phyloP scores from a whole-genome alignment of 2,329 filamentous ascomycete species.

The Epichloe sylvatica region DNA sequence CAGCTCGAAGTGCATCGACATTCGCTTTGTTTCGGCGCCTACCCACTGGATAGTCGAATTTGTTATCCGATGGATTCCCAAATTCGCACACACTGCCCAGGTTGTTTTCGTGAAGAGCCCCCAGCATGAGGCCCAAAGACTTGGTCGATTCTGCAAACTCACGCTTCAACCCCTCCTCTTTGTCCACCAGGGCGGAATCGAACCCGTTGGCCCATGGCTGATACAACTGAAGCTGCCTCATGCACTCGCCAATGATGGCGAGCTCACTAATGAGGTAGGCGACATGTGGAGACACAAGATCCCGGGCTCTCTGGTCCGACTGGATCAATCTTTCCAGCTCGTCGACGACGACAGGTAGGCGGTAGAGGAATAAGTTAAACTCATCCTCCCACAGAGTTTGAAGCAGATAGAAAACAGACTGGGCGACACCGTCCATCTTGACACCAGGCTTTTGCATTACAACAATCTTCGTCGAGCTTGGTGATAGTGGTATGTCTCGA shows the following conservation, averaged over 20 bases:
- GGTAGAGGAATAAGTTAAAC: constrained; percentile 16
- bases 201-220: constrained; percentile 34
- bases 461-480: constrained; percentile 11
- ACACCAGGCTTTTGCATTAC: constrained; percentile 7
- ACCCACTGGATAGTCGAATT: constrained; percentile 29
- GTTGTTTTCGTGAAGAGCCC: constrained; percentile 8
- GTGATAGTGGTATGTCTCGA: constrained; percentile 13
- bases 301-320: constrained; percentile 20
- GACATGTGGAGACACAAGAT: constrained; percentile 24
- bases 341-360: constrained; percentile 27
- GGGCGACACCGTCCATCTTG: constrained; percentile 11
- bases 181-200: constrained; percentile 15
- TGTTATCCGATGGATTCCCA: constrained; percentile 21
- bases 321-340: constrained; percentile 32
- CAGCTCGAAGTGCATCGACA: constrained; percentile 26
- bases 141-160: constrained; percentile 11
- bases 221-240: constrained; percentile 30
- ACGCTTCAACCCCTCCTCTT: constrained; percentile 13
- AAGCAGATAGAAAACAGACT: constrained; percentile 24
- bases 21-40: constrained; percentile 33
- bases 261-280: constrained; percentile 27
- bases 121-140: constrained; percentile 7
- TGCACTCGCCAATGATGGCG: constrained; percentile 29
- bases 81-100: constrained; percentile 9
- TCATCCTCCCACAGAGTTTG: constrained; percentile 23